Evolutionary conservation across 2,329 filamentous ascomycete genomes (phyloP).

Genomic region (Pestalotiopsis sp.): DNA sequence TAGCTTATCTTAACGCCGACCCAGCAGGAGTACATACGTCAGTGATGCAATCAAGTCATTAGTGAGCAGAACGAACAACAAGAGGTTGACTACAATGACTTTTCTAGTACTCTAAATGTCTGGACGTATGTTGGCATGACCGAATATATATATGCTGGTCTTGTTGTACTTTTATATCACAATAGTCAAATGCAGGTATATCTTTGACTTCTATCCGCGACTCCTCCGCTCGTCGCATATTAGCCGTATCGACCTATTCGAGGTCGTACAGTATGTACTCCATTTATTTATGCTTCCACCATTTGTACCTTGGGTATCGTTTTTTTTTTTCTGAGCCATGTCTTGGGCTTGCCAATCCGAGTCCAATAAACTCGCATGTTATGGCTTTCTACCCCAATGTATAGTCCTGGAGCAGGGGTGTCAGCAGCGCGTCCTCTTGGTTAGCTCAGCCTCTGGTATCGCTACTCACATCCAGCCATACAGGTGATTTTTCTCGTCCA

Average conservation of each 20-base stretch:
- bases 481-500: not conserved
- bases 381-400: not conserved
- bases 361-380: not conserved
- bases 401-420: not conserved
- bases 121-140: too few relatives aligned
- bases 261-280: too few relatives aligned
- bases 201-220: too few relatives aligned
- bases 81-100: not conserved
- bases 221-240: too few relatives aligned
- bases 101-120: not conserved
- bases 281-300: too few relatives aligned
- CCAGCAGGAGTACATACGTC: not conserved
- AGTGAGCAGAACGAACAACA: not conserved
- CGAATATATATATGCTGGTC: too few relatives aligned
- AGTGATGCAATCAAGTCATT: not conserved
- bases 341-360: not conserved
- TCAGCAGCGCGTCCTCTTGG: not conserved
- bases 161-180: too few relatives aligned
- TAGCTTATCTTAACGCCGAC: constrained; percentile 4
- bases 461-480: not conserved
- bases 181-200: too few relatives aligned
- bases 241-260: too few relatives aligned
- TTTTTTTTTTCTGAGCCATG: not conserved
- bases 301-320: too few relatives aligned
- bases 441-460: not conserved